Conservation (phyloP, 2,329 filamentous ascomycete genomes). For the Verticillium nonalfalfae region DNA sequence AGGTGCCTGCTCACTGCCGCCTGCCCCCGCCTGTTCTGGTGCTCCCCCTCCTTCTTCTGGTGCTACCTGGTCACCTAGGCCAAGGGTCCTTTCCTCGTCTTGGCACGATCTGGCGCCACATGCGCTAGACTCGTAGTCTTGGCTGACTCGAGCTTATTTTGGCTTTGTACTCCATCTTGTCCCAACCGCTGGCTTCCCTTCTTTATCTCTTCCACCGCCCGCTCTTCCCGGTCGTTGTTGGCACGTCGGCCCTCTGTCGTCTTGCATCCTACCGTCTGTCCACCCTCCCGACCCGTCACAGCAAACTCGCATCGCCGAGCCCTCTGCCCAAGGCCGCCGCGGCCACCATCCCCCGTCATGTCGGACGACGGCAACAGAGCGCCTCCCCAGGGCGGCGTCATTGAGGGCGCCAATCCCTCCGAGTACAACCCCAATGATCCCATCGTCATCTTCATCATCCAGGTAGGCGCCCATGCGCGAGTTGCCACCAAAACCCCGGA, state of each 20-base stretch:
- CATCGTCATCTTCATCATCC: conserved; percentile 70
- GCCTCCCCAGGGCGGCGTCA: conserved; percentile 50
- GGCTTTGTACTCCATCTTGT: not conserved
- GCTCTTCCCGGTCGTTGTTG: not conserved
- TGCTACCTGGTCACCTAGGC: not conserved
- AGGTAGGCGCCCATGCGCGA: conserved; percentile 21
- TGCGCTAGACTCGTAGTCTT: not conserved
- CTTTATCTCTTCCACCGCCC: not conserved
- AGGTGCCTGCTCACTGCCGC: not conserved
- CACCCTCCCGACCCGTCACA: not conserved
- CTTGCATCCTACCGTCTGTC: not conserved
- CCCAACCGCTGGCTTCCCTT: not conserved
- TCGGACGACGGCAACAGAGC: conserved; percentile 3
- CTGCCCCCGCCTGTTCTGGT: not conserved
- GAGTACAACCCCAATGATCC: conserved; percentile 65
- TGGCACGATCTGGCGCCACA: not conserved
- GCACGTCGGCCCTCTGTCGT: not conserved
- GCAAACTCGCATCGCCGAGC: not conserved
- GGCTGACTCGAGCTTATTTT: not conserved
- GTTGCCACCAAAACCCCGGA: too few species aligned
- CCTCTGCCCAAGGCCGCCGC: not conserved
- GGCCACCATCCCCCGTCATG: not conserved
- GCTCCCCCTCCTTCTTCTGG: not conserved
- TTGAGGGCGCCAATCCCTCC: conserved; percentile 65
- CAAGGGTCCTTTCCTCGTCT: not conserved